These are phyloP conservation scores for Monilinia vaccinii-corymbosi DNA, from an alignment of 2,329 filamentous ascomycete genomes.

Conservation along the genomic window DNA sequence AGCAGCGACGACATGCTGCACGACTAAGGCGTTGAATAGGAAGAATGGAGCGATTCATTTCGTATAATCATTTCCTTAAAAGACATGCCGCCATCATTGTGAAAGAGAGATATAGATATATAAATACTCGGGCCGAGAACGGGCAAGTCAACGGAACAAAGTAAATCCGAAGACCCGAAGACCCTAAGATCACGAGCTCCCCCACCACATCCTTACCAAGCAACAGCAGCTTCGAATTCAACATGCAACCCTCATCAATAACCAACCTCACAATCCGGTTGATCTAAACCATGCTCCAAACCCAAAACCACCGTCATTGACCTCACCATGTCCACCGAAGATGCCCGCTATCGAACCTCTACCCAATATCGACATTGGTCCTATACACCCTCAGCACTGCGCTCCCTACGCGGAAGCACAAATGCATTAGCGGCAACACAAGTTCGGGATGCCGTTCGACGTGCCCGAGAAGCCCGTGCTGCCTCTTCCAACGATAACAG, in stretches of 20 bases:
- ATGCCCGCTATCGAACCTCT: conserved; percentile 81
- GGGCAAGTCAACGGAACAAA: not conserved
- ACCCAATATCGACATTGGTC: conserved; percentile 92
- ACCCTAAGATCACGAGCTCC: not conserved
- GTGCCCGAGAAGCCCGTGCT: conserved; percentile 34
- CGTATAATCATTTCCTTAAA: not conserved
- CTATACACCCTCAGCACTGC: conserved; percentile 66
- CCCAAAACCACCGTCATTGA: not conserved
- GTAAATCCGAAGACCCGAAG: not conserved
- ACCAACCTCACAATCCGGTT: not conserved
- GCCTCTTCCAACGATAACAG: conserved; percentile 27
- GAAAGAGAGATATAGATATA: not conserved
- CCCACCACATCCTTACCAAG: not conserved
- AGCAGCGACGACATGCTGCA: not conserved
- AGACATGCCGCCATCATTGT: not conserved
- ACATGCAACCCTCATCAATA: no score
- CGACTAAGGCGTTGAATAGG: not conserved
- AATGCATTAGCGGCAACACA: conserved; percentile 70
- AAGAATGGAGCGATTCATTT: not conserved
- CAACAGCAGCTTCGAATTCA: not conserved
- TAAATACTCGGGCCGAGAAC: not conserved
- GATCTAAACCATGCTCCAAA: not conserved
- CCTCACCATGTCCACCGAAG: conserved; percentile 46
- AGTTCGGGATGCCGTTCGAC: conserved; percentile 46
- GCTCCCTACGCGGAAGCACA: conserved; percentile 64